Conservation (phyloP, 192 early-diverging fungal species). For the Podila clonocystis region DNA sequence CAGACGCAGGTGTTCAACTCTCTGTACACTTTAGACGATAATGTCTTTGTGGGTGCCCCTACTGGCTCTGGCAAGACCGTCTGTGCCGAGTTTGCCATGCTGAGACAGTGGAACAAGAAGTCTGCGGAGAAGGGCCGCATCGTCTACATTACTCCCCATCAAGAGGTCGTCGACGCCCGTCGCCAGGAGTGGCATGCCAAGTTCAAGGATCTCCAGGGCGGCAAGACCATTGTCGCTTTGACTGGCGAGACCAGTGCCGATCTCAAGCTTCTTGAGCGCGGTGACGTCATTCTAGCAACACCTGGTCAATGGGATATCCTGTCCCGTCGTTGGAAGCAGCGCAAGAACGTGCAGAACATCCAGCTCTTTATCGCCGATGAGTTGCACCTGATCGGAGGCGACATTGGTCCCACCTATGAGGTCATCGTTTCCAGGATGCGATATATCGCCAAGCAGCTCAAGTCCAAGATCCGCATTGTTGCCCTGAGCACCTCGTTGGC, state of each 20-base stretch:
- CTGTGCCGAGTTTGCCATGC: constrained; percentile 93
- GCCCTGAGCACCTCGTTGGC: constrained; percentile 90
- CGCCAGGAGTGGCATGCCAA: constrained; percentile 84
- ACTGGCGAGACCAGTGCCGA: constrained; percentile 93
- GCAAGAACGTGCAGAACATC: constrained; percentile 91
- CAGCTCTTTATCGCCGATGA: constrained; percentile 94
- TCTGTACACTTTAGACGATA: constrained; percentile 89
- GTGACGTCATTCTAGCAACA: constrained; percentile 93
- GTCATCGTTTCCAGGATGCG: constrained; percentile 95
- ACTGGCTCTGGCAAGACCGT: constrained; percentile 96
- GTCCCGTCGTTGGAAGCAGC: constrained; percentile 94
- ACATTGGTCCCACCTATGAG: constrained; percentile 91
- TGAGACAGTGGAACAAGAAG: constrained; percentile 82
- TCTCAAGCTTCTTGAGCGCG: constrained; percentile 87
- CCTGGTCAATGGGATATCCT: constrained; percentile 95
- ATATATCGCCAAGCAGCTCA: constrained; percentile 75
- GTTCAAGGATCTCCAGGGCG: constrained; percentile 83
- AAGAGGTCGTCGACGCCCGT: constrained; percentile 82
- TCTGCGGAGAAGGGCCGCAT: constrained; percentile 68
- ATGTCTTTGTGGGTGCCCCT: constrained; percentile 91
- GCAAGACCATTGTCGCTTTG: constrained; percentile 87
- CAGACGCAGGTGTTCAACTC: constrained; percentile 97
- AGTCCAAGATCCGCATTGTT: constrained; percentile 85
- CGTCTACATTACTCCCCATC: constrained; percentile 93
- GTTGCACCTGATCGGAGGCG: constrained; percentile 92